phyloP scores from a whole-genome alignment of 1,284 basidiomycete genomes.

The Heterobasidion irregulare region DNA sequence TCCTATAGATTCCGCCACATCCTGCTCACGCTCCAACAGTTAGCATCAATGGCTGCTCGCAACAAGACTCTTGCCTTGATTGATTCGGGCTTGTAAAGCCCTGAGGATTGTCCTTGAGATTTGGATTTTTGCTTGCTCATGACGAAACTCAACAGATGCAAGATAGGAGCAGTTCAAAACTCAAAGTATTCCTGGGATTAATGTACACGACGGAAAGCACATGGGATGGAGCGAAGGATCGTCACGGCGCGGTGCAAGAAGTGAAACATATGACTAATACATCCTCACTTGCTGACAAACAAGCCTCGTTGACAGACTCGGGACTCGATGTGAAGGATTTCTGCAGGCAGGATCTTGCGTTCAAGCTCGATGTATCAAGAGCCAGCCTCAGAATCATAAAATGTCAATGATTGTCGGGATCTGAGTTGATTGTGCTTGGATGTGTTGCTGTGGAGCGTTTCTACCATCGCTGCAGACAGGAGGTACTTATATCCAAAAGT shows the following conservation, averaged over 20 bases:
- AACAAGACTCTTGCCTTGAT: conserved; percentile 38
- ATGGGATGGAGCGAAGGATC: neutral
- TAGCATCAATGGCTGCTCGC: conserved; percentile 2
- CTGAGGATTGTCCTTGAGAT: conserved; percentile 23
- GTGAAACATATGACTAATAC: neutral
- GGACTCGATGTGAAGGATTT: no score
- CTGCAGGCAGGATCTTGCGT: no score
- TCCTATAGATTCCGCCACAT: conserved; percentile 86
- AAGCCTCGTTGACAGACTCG: neutral
- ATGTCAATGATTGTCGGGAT: no score
- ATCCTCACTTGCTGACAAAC: neutral
- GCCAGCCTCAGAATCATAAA: no score
- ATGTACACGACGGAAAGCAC: neutral
- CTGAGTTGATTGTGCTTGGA: no score
- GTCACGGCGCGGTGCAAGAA: neutral
- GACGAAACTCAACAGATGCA: neutral
- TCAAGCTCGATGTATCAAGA: no score
- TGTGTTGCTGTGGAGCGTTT: no score
- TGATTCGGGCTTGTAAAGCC: conserved; percentile 59
- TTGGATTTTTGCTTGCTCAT: conserved; percentile 12
- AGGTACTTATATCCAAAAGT: no score
- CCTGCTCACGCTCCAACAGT: conserved; percentile 36
- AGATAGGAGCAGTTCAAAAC: no score
- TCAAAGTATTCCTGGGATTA: no score
- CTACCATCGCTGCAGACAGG: no score